Percentiles rank a stretch among this genome's conserved stretches.
These are phyloP conservation scores for Litchi chinensis DNA, from an alignment of 345 rosid species.

Conservation along the genomic window DNA sequence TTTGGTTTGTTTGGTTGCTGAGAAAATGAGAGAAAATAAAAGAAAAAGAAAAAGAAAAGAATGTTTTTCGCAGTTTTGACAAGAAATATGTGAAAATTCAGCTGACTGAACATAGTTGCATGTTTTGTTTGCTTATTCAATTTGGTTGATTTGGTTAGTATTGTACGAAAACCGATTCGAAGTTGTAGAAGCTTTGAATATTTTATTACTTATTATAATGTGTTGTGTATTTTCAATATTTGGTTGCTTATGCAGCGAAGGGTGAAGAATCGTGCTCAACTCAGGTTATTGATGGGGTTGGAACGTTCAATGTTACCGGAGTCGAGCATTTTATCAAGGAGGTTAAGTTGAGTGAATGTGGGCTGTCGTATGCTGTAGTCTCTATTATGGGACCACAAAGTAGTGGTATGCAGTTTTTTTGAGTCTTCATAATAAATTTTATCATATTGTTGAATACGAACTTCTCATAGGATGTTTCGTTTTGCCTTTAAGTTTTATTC, in stretches of 20 bases:
- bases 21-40: conserved; percentile 11
- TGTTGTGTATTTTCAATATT: background rate
- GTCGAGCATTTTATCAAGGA: conserved; percentile 75
- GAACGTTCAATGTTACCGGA: conserved; percentile 67
- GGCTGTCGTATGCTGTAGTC: conserved; percentile 91
- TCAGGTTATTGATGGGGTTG: conserved; percentile 96
- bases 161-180: background rate
- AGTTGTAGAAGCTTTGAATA: background rate
- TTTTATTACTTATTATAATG: conserved; percentile 3
- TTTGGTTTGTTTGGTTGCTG: conserved; percentile 26
- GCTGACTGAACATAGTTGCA: conserved; percentile 6
- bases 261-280: conserved; percentile 65
- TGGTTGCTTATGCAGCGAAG: conserved; percentile 36
- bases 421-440: background rate
- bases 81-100: background rate
- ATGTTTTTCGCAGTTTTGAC: background rate
- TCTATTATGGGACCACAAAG: conserved; percentile 99
- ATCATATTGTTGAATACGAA: background rate
- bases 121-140: background rate
- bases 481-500: background rate
- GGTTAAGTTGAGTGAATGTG: conserved; percentile 75
- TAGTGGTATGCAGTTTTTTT: conserved; percentile 67
- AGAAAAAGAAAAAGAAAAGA: background rate
- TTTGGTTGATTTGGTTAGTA: background rate
- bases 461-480: background rate